A percentile compares a stretch with the other conserved stretches of the same genome.
Evolutionary conservation across 768 basidiomycete species (phyloP).

Genomic region (Hebeloma cylindrosporum): DNA sequence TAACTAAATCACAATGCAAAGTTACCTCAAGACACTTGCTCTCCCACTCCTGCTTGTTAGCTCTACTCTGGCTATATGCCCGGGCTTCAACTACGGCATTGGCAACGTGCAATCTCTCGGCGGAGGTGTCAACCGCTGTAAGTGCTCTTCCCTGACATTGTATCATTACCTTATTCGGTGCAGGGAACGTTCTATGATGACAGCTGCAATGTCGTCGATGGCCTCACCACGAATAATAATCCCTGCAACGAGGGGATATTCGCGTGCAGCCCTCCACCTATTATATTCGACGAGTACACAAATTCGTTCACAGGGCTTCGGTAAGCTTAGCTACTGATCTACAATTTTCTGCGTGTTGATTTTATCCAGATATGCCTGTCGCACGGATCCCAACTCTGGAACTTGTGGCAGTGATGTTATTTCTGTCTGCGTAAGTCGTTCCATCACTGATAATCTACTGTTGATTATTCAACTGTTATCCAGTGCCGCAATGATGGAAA

Average conservation of each 20-base stretch:
- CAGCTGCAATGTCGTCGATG: slow-evolving; percentile 28
- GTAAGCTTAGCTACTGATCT: slow-evolving; percentile 13
- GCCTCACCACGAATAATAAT: slow-evolving; percentile 28
- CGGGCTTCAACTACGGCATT: slow-evolving; percentile 30
- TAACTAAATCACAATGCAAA: too few species aligned
- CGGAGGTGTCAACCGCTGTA: slow-evolving; percentile 22
- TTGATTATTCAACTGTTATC: too few species aligned
- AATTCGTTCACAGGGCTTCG: slow-evolving; percentile 23
- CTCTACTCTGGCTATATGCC: slow-evolving; percentile 18
- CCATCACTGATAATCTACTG: too few species aligned
- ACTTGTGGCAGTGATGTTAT: slow-evolving; percentile 26
- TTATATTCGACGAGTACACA: slow-evolving; percentile 29
- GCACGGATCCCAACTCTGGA: slow-evolving; percentile 26
- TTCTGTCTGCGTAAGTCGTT: slow-evolving; percentile 29
- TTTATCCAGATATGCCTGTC: slow-evolving; percentile 27
- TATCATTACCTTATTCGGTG: not conserved
- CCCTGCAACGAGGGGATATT: slow-evolving; percentile 31
- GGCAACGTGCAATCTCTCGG: slow-evolving; percentile 23
- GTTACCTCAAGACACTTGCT: too few species aligned
- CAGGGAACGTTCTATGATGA: slow-evolving; percentile 32
- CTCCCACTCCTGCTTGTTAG: too few species aligned
- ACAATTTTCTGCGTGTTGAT: not conserved
- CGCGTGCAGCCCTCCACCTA: slow-evolving; percentile 28
- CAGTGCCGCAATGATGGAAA: too few species aligned
- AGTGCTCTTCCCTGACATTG: not conserved